A percentile compares a stretch with the other conserved stretches of the same genome.
Conservation (phyloP, 2,329 filamentous ascomycete species). For the Alternaria sp. region DNA sequence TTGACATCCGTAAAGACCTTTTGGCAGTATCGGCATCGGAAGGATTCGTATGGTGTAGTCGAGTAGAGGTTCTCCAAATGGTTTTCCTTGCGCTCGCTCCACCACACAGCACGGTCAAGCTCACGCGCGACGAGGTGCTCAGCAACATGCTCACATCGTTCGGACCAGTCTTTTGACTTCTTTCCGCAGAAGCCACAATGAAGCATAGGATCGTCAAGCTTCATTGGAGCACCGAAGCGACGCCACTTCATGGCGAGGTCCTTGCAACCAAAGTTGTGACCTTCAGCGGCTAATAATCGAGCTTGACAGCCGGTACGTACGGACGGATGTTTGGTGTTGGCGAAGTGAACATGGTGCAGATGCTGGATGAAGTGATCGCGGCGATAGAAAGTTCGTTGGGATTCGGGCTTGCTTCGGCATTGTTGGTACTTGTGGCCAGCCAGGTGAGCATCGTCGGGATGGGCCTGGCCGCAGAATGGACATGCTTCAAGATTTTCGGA, state of each 20-base stretch:
- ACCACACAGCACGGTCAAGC: conserved; percentile 40
- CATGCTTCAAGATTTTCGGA: conserved; percentile 30
- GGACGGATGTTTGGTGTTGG: conserved; percentile 43
- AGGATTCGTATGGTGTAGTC: conserved; percentile 36
- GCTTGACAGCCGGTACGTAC: conserved; percentile 41
- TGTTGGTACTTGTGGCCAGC: conserved; percentile 44
- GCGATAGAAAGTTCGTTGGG: conserved; percentile 46
- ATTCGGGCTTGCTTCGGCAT: conserved; percentile 42
- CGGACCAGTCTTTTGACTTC: conserved; percentile 38
- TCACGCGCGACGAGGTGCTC: conserved; percentile 41
- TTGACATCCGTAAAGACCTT: conserved; percentile 40
- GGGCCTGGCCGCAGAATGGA: conserved; percentile 40
- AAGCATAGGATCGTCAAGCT: conserved; percentile 44
- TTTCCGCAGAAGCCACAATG: conserved; percentile 46
- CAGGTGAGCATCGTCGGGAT: conserved; percentile 44
- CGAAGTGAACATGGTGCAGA: conserved; percentile 45
- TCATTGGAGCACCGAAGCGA: conserved; percentile 43
- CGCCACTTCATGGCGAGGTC: conserved; percentile 45
- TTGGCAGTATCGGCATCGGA: conserved; percentile 43
- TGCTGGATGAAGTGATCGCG: conserved; percentile 46
- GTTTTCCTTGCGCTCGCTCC: conserved; percentile 40
- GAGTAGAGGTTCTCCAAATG: conserved; percentile 42
- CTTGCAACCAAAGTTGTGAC: conserved; percentile 44
- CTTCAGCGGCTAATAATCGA: conserved; percentile 35
- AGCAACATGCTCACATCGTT: conserved; percentile 42